Evolutionary conservation across 306 rosid species (phyloP), one percentile per base, ranked within the genome.

Genomic region (Castanopsis chinensis): DNA sequence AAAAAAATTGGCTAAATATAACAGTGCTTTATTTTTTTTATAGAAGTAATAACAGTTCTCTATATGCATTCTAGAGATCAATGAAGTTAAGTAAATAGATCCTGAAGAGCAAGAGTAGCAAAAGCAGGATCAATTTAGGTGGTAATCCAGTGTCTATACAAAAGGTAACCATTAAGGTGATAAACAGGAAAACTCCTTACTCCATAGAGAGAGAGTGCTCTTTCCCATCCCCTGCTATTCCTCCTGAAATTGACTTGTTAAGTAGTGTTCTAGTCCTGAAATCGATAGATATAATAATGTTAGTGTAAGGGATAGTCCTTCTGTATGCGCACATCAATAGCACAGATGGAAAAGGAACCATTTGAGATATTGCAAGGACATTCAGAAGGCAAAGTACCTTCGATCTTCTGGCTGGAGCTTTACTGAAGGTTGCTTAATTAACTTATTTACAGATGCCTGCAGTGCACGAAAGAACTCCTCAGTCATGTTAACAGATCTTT

Each of bases 401-500:
- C 75, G 82, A 78, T 77, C 74, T 81, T 78, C 86, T 64, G 89
- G 82, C 75, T 59, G 76, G 70, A 74, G 85, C 71, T 81, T 85
- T 69, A 73, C 74, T 35, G 90, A 76, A 60, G 88, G 80, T 85
- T 86, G 86, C 78, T 73, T 89, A 33, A 71, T 43, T 41, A 77
- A 71, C 65, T 80, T 87, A 71, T 74, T 78, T 52, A 75, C 84
- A 76, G 93, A 85, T 72, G 84, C 92, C 98, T 90, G 82, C 65
- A 75, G 59, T 73, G 70, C 54, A 43, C 72, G 69, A 69, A 71
- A 13, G 65, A 43, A 49, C 74, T 69, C 51, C 13, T 74, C 77
- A 79, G 67, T 52, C 17, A 45, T 37, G 63, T 58, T 45, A 72
- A 51, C 57, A 69, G 61, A 68, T 17, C 73, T 71, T 72, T 69